Evolutionary conservation across 495 filamentous ascomycete genomes (phyloP).

Genomic region (Talaromyces proteolyticus): DNA sequence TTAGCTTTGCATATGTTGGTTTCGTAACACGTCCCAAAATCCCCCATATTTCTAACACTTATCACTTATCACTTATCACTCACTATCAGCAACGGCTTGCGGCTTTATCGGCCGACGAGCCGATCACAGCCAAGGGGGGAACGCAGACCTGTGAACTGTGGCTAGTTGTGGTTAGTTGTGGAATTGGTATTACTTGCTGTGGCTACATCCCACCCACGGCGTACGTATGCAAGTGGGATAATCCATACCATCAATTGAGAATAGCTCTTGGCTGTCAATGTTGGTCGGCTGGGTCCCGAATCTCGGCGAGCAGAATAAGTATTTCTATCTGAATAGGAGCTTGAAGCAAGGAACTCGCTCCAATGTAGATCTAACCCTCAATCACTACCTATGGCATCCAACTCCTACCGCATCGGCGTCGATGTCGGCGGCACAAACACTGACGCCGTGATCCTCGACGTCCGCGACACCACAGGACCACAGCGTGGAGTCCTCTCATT

Average conservation of each 20-base stretch:
- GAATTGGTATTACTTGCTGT: background rate
- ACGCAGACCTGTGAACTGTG: too few relatives aligned
- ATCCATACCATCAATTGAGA: background rate
- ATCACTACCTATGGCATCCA: constrained; percentile 2
- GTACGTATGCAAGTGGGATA: background rate
- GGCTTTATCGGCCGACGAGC: background rate
- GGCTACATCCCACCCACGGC: background rate
- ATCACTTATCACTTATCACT: background rate
- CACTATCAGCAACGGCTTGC: background rate
- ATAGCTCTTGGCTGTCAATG: background rate
- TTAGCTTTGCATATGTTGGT: too few relatives aligned
- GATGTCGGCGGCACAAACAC: constrained; percentile 49
- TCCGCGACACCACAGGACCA: constrained; percentile 32
- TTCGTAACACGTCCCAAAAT: too few relatives aligned
- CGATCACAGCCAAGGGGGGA: too few relatives aligned
- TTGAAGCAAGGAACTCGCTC: too few relatives aligned
- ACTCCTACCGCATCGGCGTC: constrained; percentile 16
- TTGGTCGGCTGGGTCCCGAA: background rate
- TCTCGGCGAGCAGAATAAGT: background rate
- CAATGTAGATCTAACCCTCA: background rate
- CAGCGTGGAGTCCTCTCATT: constrained; percentile 37
- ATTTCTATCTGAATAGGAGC: background rate
- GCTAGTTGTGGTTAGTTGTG: background rate
- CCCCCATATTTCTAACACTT: too few relatives aligned
- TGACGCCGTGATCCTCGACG: constrained; percentile 48